phyloP scores from a whole-genome alignment of 768 basidiomycete species.

The Leccinum broughii region DNA sequence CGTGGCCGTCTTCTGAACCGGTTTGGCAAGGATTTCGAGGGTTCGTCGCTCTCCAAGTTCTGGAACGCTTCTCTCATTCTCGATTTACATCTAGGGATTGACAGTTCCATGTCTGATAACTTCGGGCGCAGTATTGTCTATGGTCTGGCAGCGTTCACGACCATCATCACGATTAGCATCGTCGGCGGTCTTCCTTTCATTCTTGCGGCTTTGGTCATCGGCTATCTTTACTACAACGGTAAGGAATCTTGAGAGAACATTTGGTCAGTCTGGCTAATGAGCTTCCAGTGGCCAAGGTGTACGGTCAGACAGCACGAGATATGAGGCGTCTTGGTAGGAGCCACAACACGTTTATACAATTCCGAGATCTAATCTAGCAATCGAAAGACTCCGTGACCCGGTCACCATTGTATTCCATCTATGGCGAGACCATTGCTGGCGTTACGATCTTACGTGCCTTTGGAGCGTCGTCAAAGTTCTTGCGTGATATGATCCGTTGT shows the following conservation, averaged over 20 bases:
- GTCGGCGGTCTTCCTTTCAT: slow-evolving; percentile 81
- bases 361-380: background rate
- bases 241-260: slow-evolving; percentile 17
- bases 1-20: slow-evolving; percentile 82
- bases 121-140: slow-evolving; percentile 79
- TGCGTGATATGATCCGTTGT: slow-evolving; percentile 80
- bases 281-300: slow-evolving; percentile 45
- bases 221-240: slow-evolving; percentile 73
- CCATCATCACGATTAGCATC: slow-evolving; percentile 69
- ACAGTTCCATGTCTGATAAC: slow-evolving; percentile 81
- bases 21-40: slow-evolving; percentile 91
- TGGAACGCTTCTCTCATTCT: slow-evolving; percentile 10
- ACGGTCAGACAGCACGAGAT: slow-evolving; percentile 85
- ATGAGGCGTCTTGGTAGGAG: slow-evolving; percentile 72
- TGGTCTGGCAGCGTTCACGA: slow-evolving; percentile 67
- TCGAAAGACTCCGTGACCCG: slow-evolving; percentile 47
- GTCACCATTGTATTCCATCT: slow-evolving; percentile 49
- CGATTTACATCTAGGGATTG: slow-evolving; percentile 54
- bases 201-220: slow-evolving; percentile 54
- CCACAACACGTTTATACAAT: background rate
- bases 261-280: slow-evolving; percentile 8
- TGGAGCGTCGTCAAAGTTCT: slow-evolving; percentile 83
- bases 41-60: slow-evolving; percentile 17
- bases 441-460: slow-evolving; percentile 72
- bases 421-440: slow-evolving; percentile 51